Conservation (phyloP, 495 filamentous ascomycete genomes). For the Hypoxylon lienhwacheense region DNA sequence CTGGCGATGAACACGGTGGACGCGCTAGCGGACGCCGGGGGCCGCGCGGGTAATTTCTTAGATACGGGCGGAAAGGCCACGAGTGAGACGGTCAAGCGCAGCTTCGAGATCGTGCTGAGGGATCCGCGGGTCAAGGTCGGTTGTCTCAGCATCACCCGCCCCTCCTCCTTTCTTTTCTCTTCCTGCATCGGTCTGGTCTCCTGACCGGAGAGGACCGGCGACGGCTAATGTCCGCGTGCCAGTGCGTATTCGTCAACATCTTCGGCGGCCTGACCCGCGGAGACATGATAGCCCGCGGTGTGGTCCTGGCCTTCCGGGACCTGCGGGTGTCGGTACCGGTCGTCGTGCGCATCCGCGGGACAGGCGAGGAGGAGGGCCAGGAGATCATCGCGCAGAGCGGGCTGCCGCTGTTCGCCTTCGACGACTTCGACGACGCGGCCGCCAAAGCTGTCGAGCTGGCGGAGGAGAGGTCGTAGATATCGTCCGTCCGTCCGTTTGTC, state of each 20-base stretch:
- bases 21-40: slow-evolving; percentile 66
- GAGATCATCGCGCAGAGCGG: slow-evolving; percentile 77
- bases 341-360: slow-evolving; percentile 81
- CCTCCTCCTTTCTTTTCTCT: slow-evolving; percentile 23
- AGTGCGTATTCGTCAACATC: slow-evolving; percentile 80
- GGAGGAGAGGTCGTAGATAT: slow-evolving; percentile 21
- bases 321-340: slow-evolving; percentile 71
- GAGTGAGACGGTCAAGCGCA: slow-evolving; percentile 75
- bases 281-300: slow-evolving; percentile 86
- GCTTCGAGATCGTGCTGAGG: slow-evolving; percentile 69
- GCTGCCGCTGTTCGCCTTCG: slow-evolving; percentile 72
- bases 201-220: too few relatives aligned
- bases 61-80: slow-evolving; percentile 93
- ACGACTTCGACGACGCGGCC: slow-evolving; percentile 80
- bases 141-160: not conserved
- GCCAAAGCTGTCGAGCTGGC: slow-evolving; percentile 72
- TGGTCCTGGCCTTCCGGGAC: slow-evolving; percentile 76
- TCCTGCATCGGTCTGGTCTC: too few relatives aligned
- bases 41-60: slow-evolving; percentile 76
- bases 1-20: slow-evolving; percentile 93
- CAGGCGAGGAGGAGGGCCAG: slow-evolving; percentile 76
- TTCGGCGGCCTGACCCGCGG: slow-evolving; percentile 84
- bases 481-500: too few relatives aligned
- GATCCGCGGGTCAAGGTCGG: slow-evolving; percentile 67
- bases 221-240: not conserved